Base-by-base conservation (phyloP, 805 yeast genomes). In the Blastobotrys robertii region DNA sequence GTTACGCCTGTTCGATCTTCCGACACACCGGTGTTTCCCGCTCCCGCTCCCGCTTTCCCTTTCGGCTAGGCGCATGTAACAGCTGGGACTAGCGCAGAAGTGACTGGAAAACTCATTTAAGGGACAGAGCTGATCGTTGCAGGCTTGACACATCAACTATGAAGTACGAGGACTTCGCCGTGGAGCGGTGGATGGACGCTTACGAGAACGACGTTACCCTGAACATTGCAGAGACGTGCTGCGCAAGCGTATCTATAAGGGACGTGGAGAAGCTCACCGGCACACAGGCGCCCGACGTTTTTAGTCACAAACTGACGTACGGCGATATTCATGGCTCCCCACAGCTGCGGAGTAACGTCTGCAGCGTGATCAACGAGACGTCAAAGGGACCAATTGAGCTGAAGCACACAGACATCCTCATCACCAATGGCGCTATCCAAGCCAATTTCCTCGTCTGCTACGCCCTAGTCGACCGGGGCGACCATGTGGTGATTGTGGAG, bases 391-490 rank as follows among this genome's bases (percentile, higher is more conserved):
- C 42, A 2, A 35, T 41, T 11, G 43, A 44, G 10, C 46, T 59
- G 10, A 48, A 52, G 10, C 47, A 47, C 1, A 70, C 68, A 2
- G 55, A 74, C 43, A 66, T 74, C 19, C 63, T 74, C 14, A 54
- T 73, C 25, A 70, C 77, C 16, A 72, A 72, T 50, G 79, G 79
- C 19, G 77, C 76, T 2, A 75, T 75, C 55, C 79, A 73, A 6
- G 78, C 73, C 29, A 74, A 74, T 49, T 74, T 72, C 50, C 57
- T 73, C 22, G 47, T 65, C 1, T 63, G 69, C 44, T 73, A 72
- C 46, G 55, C 73, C 0, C 45, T 74, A 3, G 66, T 68, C 5
- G 66, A 67, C 30, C 60, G 64, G 4, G 69, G 64, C 3, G 78
- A 72, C 46, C 75, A 69, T 45, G 70, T 70, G 3, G 62, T 73